These are phyloP conservation scores for Pseudogymnoascus sp. DNA, from an alignment of 2,329 filamentous ascomycete species.

Conservation along the genomic window DNA sequence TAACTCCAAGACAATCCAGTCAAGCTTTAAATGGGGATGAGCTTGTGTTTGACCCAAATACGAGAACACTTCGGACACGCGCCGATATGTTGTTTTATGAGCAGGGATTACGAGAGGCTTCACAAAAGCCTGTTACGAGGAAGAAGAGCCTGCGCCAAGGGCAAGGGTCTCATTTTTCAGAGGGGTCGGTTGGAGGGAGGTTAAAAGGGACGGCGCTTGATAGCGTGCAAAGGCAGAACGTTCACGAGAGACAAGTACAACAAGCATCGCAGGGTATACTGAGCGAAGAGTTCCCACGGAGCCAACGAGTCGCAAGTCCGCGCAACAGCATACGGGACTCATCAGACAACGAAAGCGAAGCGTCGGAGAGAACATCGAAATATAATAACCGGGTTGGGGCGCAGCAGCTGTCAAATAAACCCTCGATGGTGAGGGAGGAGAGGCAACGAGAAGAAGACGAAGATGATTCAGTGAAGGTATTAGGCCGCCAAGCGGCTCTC, in stretches of 20 bases:
- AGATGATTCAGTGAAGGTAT: slow-evolving; percentile 18
- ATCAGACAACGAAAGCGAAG: slow-evolving; percentile 25
- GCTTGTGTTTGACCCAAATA: slow-evolving; percentile 58
- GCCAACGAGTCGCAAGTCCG: slow-evolving; percentile 1
- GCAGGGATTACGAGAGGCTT: slow-evolving; percentile 32
- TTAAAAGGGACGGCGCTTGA: slow-evolving; percentile 41
- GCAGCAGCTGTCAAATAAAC: slow-evolving; percentile 29
- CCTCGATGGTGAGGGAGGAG: slow-evolving; percentile 40
- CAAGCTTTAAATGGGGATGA: slow-evolving; percentile 31
- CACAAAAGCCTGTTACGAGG: slow-evolving; percentile 32
- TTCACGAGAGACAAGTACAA: not conserved
- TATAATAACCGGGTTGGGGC: slow-evolving; percentile 18
- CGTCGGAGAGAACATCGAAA: slow-evolving; percentile 10
- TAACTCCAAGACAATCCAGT: slow-evolving; percentile 23
- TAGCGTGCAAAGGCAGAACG: slow-evolving; percentile 1
- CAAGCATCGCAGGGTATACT: not conserved
- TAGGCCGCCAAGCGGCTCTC: slow-evolving; percentile 8
- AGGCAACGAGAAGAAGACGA: slow-evolving; percentile 33
- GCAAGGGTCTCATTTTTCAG: slow-evolving; percentile 33
- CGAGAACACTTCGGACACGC: slow-evolving; percentile 50
- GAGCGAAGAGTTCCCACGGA: slow-evolving; percentile 1
- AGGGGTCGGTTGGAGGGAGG: slow-evolving; percentile 46
- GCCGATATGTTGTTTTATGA: slow-evolving; percentile 36
- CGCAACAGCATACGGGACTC: slow-evolving; percentile 11
- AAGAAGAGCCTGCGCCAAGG: slow-evolving; percentile 29